Conservation (phyloP, 106 monocot species). For the Alisma plantagoaquatica region DNA sequence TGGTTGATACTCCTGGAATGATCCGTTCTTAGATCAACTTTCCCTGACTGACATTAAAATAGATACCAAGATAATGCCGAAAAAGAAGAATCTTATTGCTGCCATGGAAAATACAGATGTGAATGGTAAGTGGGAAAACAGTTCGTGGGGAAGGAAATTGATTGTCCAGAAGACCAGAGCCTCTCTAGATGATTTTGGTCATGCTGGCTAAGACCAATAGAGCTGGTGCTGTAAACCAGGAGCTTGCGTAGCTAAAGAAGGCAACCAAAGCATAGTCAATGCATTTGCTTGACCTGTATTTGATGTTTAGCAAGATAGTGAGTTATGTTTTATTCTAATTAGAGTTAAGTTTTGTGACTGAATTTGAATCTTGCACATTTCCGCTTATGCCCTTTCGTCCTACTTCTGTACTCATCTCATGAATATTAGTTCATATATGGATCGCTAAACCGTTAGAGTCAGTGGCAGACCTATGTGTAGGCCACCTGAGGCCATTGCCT, state of each 20-base stretch:
- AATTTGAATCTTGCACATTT: no score
- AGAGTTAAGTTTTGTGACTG: no score
- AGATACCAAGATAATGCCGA: conserved; percentile 70
- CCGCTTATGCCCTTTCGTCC: no score
- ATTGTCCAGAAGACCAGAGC: conserved; percentile 86
- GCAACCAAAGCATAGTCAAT: no score
- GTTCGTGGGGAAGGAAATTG: conserved; percentile 77
- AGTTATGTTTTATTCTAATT: no score
- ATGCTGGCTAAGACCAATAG: conserved; percentile 79
- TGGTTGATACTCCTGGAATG: conserved; percentile 88
- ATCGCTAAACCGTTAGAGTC: no score
- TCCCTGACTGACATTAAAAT: conserved; percentile 79
- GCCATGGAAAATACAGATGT: conserved; percentile 88
- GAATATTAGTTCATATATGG: no score
- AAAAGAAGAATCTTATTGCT: conserved; percentile 63
- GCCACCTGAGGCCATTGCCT: no score
- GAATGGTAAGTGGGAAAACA: conserved; percentile 78
- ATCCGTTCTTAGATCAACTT: conserved; percentile 68
- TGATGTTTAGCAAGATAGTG: no score
- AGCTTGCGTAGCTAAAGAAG: conserved; percentile 59
- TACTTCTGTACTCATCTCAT: no score
- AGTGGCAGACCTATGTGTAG: no score
- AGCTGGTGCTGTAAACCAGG: conserved; percentile 43
- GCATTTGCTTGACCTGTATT: no score
- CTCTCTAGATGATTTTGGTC: conserved; percentile 65